Base-by-base conservation (phyloP, 305 asterid species). In the Ajuga reptans region DNA sequence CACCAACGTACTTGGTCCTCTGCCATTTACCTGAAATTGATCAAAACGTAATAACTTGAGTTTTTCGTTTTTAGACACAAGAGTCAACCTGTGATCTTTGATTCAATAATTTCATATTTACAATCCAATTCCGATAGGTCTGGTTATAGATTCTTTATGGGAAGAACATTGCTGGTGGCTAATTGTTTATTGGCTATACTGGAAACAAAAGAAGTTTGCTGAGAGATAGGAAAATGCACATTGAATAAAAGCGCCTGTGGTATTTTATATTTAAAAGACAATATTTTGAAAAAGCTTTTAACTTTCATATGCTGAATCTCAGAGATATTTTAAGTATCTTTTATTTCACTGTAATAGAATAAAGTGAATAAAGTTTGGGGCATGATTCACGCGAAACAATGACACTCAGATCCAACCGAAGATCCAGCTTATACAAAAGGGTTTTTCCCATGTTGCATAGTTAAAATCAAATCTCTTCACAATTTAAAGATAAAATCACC, bases 1-100 rank as follows among this genome's bases (percentile, higher is more conserved):
- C 98, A 62, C 98, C 98, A 43, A 92, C 97, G 24, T 92, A 92
- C 76, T 92, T 92, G 83, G 34, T 92, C 83, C 98, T 84, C 89
- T 68, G 74, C 98, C 98, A 92, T 79, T 88, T 88, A 61, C 98
- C 98, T 92, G 71, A 36, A 77, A 0, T 21, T 6, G 39, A 42
- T 78, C 55, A 69, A 57, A 75, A 9, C 54, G 65, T 9, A 24
- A 61, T 5, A 49, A 56, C 21, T 66, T 50, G 34, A 47, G 8
- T 45, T 47, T 64, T 29, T 14, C 45, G 9, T 34, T 10, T 33
- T 36, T 9, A 18, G 4, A 33, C 36, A 33, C 17, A 41, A 72
- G 54, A 52, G 34, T 59, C 55, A 29, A 66, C 6, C 17, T 12
- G 8, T 15, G 18, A 29, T 57, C 41, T 37, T 8, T 4, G 45